Percentiles rank a stretch among this genome's conserved stretches.
phyloP scores from a whole-genome alignment of 306 rosid genomes.

The Cicer chorassanicum region DNA sequence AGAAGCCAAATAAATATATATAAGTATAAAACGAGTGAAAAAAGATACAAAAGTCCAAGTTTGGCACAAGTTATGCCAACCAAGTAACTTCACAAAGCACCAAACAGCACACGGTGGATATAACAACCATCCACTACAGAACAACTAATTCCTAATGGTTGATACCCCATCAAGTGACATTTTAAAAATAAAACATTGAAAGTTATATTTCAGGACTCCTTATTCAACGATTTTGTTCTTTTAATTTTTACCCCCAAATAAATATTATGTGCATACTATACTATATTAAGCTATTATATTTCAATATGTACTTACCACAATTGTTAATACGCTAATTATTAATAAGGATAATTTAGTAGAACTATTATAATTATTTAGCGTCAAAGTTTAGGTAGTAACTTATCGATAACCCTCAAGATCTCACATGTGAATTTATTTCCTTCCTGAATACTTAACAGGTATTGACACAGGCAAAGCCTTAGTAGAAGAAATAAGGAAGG shows the following conservation, averaged over 20 bases:
- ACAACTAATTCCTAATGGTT: background rate
- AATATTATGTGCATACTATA: background rate
- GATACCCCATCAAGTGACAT: background rate
- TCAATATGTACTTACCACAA: background rate
- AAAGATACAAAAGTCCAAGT: too few relatives aligned
- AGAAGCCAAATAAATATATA: too few relatives aligned
- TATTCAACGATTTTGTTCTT: background rate
- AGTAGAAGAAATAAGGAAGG: slow-evolving; percentile 71
- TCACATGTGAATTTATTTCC: slow-evolving; percentile 21
- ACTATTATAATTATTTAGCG: background rate
- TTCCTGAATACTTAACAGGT: slow-evolving; percentile 55
- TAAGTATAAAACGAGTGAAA: too few relatives aligned
- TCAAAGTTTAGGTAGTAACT: background rate
- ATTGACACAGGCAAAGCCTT: slow-evolving; percentile 78
- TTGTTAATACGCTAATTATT: background rate
- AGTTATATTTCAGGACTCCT: background rate
- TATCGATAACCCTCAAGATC: background rate
- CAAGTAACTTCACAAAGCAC: too few relatives aligned
- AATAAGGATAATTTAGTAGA: background rate
- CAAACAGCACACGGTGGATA: too few relatives aligned
- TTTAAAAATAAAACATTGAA: background rate
- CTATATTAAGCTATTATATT: background rate
- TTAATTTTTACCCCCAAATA: background rate
- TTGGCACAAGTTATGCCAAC: too few relatives aligned
- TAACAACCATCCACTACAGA: too few relatives aligned